Conservation (phyloP, 306 rosid species). For the Vigna angularis region DNA sequence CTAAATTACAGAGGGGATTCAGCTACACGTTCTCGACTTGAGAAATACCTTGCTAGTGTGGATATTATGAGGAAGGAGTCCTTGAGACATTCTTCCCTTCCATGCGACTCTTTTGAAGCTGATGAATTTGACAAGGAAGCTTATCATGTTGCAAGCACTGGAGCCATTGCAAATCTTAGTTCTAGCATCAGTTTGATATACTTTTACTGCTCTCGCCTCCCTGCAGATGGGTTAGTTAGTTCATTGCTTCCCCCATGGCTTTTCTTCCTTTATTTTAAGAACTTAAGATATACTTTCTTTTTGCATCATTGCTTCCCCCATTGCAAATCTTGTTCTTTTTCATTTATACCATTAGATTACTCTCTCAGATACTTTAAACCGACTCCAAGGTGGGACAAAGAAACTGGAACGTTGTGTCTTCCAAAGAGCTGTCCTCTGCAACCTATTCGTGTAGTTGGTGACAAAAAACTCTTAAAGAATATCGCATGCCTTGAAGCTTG, state of each 20-base stretch:
- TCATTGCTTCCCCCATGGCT: constrained; percentile 11
- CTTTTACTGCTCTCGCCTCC: constrained; percentile 68
- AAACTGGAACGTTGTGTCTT: constrained; percentile 62
- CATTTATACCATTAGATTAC: constrained; percentile 15
- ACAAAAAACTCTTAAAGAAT: constrained; percentile 59
- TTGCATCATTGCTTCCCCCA: not conserved
- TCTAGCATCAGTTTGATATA: constrained; percentile 71
- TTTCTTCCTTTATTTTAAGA: constrained; percentile 28
- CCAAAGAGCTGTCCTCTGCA: constrained; percentile 84
- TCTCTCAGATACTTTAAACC: constrained; percentile 81
- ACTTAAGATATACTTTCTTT: constrained; percentile 2
- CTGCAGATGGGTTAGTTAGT: not conserved
- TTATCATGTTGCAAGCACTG: constrained; percentile 76
- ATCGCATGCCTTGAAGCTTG: constrained; percentile 92
- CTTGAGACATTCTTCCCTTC: constrained; percentile 63
- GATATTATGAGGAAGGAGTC: constrained; percentile 80
- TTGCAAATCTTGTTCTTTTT: not conserved
- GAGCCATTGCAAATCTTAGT: constrained; percentile 66
- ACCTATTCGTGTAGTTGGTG: constrained; percentile 55
- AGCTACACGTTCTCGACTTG: constrained; percentile 63
- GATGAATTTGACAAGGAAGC: constrained; percentile 52
- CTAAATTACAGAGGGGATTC: constrained; percentile 67
- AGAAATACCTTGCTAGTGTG: constrained; percentile 69
- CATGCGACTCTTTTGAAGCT: constrained; percentile 58
- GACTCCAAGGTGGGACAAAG: constrained; percentile 73